Base-by-base conservation (phyloP, 2,329 filamentous ascomycete species). In the Monilinia laxa region DNA sequence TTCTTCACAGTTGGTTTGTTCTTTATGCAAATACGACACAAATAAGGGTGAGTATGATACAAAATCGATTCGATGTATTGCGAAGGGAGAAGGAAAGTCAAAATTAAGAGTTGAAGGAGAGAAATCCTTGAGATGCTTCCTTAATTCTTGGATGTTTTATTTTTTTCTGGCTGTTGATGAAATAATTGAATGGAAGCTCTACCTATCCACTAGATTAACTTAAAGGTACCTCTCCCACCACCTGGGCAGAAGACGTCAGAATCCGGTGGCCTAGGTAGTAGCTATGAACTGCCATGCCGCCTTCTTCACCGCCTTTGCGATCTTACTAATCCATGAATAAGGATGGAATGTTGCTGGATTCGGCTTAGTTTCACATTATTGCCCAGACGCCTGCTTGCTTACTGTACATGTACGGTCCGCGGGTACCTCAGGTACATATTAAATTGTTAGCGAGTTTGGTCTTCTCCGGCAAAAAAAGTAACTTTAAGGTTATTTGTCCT, bases 401-500 rank as follows among this genome's bases (percentile, higher is more conserved):
- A 28, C 28, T 28, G 28, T 28, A 28, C 28, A n/a, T n/a, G n/a
- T n/a, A n/a, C n/a, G n/a, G n/a, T n/a, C n/a, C n/a, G n/a, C n/a
- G n/a, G n/a, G n/a, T n/a, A n/a, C n/a, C n/a, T n/a, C n/a, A n/a
- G 28, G 28, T 28, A 28, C 28, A 28, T 28, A 35, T 35, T 9
- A 35, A 35, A 35, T 9, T 6, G 31, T 35, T 35, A 35, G 31
- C 31, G 31, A 23, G n/a, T 4, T 49, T n/a, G 45, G 40, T 47
- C 18, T n/a, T n/a, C 56, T 28, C 20, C 20, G n/a, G 31, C 28
- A 18, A 60, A 53, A 62, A 62, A 53, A 47, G n/a, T 40, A 25
- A 60, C 28, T 52, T 63, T 31, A 55, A 64, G 60, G 31, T 55
- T 64, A 64, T 64, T 64, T 64, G 62, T 56, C 62, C 62, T 64